Evolutionary conservation across 345 rosid species (phyloP).

Genomic region (Pugionium cornutum): DNA sequence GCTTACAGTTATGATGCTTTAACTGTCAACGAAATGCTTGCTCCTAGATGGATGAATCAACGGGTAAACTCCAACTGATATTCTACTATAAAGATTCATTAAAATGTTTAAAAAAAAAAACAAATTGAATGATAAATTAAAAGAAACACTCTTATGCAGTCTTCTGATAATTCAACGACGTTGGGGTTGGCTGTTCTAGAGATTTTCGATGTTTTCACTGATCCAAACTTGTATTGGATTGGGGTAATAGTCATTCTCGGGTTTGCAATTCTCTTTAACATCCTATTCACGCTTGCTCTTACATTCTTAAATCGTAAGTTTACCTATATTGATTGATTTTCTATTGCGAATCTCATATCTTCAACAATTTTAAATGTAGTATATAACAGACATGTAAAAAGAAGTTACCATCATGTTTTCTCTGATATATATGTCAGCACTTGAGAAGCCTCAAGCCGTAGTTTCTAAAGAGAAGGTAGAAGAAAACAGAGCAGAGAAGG

Average conservation of each 20-base stretch:
- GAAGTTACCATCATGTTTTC: neutral
- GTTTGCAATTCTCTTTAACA: constrained; percentile 68
- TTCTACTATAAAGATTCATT: neutral
- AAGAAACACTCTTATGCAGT: constrained; percentile 38
- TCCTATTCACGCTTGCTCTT: constrained; percentile 70
- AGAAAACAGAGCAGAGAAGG: constrained; percentile 38
- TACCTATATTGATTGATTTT: constrained; percentile 4
- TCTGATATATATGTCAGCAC: constrained; percentile 47
- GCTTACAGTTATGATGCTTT: constrained; percentile 70
- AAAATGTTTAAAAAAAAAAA: neutral
- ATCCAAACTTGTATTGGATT: constrained; percentile 83
- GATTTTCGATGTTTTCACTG: constrained; percentile 48
- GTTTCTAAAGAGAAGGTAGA: constrained; percentile 53
- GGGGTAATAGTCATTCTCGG: constrained; percentile 65
- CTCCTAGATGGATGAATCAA: constrained; percentile 85
- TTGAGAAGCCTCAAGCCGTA: constrained; percentile 62
- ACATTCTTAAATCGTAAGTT: constrained; percentile 67
- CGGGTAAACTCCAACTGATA: constrained; percentile 34
- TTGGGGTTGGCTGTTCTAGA: constrained; percentile 65
- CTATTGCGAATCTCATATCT: constrained; percentile 2
- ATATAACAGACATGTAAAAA: neutral
- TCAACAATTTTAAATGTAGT: constrained; percentile 7
- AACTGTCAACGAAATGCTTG: constrained; percentile 67
- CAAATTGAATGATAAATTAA: neutral
- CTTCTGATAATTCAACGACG: constrained; percentile 50